These are phyloP conservation scores for Pleurotus tuber-regium DNA, from an alignment of 768 basidiomycete genomes.

Conservation along the genomic window DNA sequence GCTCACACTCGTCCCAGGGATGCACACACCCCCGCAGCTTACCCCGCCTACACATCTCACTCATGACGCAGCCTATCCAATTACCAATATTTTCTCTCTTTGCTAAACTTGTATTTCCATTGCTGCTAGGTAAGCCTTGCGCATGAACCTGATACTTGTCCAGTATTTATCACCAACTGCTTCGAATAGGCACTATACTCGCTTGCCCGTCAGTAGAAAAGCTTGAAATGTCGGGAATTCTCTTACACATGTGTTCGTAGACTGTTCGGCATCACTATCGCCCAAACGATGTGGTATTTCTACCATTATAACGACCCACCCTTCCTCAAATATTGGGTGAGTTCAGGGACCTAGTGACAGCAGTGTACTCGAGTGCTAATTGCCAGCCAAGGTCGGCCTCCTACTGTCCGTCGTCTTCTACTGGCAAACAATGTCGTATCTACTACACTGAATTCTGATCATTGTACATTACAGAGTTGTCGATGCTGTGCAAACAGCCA, in stretches of 20 bases:
- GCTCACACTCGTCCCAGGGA: not conserved
- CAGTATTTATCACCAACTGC: not conserved
- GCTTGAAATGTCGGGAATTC: not conserved
- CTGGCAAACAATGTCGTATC: too few relatives aligned
- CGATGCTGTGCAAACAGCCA: slow-evolving; percentile 2
- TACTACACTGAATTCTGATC: too few relatives aligned
- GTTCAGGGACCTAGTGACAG: too few relatives aligned
- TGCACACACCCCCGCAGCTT: not conserved
- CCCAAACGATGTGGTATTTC: slow-evolving; percentile 6
- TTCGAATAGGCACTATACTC: not conserved
- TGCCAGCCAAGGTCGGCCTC: too few relatives aligned
- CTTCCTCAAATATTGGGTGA: not conserved
- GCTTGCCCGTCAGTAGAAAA: not conserved
- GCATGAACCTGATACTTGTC: not conserved
- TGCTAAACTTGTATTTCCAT: not conserved
- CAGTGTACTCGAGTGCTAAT: too few relatives aligned
- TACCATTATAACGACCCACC: not conserved
- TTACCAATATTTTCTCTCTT: not conserved
- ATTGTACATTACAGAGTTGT: not conserved
- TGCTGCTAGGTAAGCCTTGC: not conserved
- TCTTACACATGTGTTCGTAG: not conserved
- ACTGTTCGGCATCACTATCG: not conserved
- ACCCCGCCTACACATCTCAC: not conserved
- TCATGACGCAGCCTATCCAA: not conserved
- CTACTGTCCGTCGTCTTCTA: too few relatives aligned